Evolutionary conservation across 768 basidiomycete genomes (phyloP), one percentile per base, ranked within the genome.

Genomic region (Tephrocybe sp.): DNA sequence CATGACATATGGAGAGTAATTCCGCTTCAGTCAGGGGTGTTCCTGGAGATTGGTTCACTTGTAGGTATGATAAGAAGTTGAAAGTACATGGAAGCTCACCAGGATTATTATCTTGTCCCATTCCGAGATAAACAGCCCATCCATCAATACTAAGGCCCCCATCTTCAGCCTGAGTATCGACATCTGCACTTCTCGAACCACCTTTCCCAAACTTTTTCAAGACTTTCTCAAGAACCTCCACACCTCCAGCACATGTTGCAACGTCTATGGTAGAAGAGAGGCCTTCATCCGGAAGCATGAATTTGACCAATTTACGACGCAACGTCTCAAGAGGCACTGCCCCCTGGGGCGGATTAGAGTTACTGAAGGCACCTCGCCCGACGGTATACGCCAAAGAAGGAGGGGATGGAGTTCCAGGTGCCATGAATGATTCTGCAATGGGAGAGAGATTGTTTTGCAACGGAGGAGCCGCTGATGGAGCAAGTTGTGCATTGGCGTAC

Each of bases 191-290:
- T 52, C 73, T 74, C 8, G 69, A 55, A 25, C 69, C 69, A 0
- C 77, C 64, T 64, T 93, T 95, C 38, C 83, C 83, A 57, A 95
- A 89, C 67, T 99, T 99, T 64, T 83, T 89, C 54, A 99, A 71
- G 1, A 90, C 94, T 57, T 87, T 84, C 56, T 91, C 88, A 43
- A 98, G 76, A 2, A 97, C 82, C 59, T 98, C 93, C 2, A 88
- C 76, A 8, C 93, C 94, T 22, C 84, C 86, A 1, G 74, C 75
- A 60, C 90, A 94, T 22, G 89, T 82, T 3, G 83, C 80, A 12
- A 93, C 84, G 61, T 94, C 86, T 52, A 98, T 82, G 1, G 86
- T 85, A 47, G 79, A 81, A 4, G 84, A 78, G 37, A 84, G 79
- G 2, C 86, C 84, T 59, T 91, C 92, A 10, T 93, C 94, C 1